phyloP scores from a whole-genome alignment of 1,284 basidiomycete genomes.

The Moniliophthora roreri region DNA sequence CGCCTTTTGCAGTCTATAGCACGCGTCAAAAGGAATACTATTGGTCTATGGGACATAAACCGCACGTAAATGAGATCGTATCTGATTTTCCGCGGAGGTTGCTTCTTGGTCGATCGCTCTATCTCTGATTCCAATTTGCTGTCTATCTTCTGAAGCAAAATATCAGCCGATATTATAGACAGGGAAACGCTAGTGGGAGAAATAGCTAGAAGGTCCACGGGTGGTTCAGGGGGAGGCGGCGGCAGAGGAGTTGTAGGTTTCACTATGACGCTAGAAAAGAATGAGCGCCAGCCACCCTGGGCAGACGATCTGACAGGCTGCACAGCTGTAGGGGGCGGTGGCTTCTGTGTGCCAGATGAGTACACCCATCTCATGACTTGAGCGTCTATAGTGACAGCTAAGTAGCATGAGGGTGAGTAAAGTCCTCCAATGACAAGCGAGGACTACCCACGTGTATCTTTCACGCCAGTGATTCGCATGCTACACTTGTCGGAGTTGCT shows the following conservation, averaged over 20 bases:
- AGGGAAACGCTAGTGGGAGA: slow-evolving; percentile 72
- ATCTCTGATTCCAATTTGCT: slow-evolving; percentile 78
- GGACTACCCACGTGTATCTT: slow-evolving; percentile 59
- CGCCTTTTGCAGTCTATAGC: slow-evolving; percentile 80
- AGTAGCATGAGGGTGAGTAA: slow-evolving; percentile 5
- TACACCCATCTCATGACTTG: slow-evolving; percentile 84
- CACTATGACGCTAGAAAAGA: slow-evolving; percentile 58
- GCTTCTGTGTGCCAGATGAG: slow-evolving; percentile 68
- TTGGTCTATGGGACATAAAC: slow-evolving; percentile 9
- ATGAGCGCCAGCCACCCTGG: slow-evolving; percentile 72
- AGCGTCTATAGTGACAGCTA: slow-evolving; percentile 80
- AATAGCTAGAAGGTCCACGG: slow-evolving; percentile 55
- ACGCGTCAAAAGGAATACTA: not conserved
- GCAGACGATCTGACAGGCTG: slow-evolving; percentile 37
- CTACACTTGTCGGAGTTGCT: slow-evolving; percentile 42
- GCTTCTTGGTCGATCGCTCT: slow-evolving; percentile 93
- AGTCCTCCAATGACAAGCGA: slow-evolving; percentile 4
- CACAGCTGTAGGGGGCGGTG: slow-evolving; percentile 29
- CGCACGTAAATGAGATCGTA: slow-evolving; percentile 87
- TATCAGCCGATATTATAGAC: slow-evolving; percentile 81
- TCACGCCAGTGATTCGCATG: slow-evolving; percentile 71
- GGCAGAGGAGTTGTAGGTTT: slow-evolving; percentile 42
- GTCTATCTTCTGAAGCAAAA: slow-evolving; percentile 68
- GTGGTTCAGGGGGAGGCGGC: slow-evolving; percentile 28
- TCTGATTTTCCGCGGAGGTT: slow-evolving; percentile 77